Conservation (phyloP, 768 basidiomycete genomes). For the Suillus ampliporus region DNA sequence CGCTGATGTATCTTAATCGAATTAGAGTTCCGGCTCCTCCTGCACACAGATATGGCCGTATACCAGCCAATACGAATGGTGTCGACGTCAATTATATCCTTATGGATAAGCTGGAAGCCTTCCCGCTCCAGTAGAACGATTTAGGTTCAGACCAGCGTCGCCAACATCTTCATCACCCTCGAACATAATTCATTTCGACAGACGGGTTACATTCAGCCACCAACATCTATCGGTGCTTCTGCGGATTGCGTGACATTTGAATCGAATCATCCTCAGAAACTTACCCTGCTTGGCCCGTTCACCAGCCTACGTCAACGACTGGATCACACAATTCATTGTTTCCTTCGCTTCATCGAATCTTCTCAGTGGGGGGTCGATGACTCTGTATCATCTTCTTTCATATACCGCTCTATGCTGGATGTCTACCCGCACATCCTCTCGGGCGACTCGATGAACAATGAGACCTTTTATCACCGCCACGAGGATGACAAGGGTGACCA, state of each 20-base stretch:
- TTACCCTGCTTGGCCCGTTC: neutral
- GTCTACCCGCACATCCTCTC: neutral
- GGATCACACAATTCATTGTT: neutral
- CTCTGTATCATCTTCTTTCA: slow-evolving; percentile 2
- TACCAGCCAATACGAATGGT: neutral
- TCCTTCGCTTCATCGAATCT: neutral
- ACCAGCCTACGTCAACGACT: neutral
- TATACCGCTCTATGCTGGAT: slow-evolving; percentile 18
- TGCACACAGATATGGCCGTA: neutral
- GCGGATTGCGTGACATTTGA: neutral
- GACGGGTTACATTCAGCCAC: neutral
- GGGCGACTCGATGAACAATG: neutral
- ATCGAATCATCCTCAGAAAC: neutral
- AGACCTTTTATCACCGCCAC: slow-evolving; percentile 27
- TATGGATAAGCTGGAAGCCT: neutral
- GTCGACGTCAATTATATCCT: neutral
- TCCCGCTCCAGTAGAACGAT: neutral
- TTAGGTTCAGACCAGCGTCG: neutral
- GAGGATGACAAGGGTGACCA: slow-evolving; percentile 32
- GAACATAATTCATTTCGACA: neutral
- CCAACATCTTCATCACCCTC: slow-evolving; percentile 1
- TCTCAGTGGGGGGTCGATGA: neutral
- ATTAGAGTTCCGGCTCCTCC: neutral
- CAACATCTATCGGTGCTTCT: neutral
- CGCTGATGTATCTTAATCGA: neutral